Base-by-base conservation (phyloP, 31 red algal genomes). In the Odonthalia washingtoniensis region DNA sequence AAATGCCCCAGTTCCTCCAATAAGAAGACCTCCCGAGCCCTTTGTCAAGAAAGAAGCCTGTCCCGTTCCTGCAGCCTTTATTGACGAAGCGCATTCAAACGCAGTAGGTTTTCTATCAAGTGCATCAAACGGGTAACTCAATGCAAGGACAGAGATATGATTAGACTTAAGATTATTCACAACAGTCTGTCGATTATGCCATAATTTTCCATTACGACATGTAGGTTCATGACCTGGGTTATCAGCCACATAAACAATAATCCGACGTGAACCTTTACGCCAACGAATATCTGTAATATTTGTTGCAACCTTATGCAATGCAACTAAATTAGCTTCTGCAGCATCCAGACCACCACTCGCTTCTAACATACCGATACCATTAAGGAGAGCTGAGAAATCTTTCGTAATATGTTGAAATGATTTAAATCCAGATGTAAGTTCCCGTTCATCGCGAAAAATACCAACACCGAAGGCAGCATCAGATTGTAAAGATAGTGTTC, bases 201-300 rank as follows among this genome's bases (percentile, higher is more conserved):
- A n/a, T n/a, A n/a, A n/a, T n/a, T n/a, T n/a, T n/a, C n/a, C n/a
- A n/a, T n/a, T n/a, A n/a, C n/a, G n/a, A 70, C 89, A 91, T 1
- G 78, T 78, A 42, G 89, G 89, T 46, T 91, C 89, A 78, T 91
- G 89, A 1, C 89, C 89, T 16, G 80, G 80, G 24, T 49, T 63
- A 36, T 84, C 89, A 30, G 80, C 89, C 76, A 91, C 84, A 42
- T 84, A 91, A 16, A 77, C 53, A 18, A 91, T 33, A 28, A 91
- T 83, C 27, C 77, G 74, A 12, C 80, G 80, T 3, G 89, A 84
- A 27, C 42, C 57, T 5, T 5, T 0, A 31, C 78, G 36, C 89
- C 89, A 91, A 41, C 80, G 72, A 32, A 91, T 84, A 6, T 40
- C 17, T 26, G 30, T 28, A n/a, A n/a, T n/a, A 2, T 24, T 28